phyloP scores from a whole-genome alignment of 2,329 filamentous ascomycete species.

The Ascochyta viciae-villosae region DNA sequence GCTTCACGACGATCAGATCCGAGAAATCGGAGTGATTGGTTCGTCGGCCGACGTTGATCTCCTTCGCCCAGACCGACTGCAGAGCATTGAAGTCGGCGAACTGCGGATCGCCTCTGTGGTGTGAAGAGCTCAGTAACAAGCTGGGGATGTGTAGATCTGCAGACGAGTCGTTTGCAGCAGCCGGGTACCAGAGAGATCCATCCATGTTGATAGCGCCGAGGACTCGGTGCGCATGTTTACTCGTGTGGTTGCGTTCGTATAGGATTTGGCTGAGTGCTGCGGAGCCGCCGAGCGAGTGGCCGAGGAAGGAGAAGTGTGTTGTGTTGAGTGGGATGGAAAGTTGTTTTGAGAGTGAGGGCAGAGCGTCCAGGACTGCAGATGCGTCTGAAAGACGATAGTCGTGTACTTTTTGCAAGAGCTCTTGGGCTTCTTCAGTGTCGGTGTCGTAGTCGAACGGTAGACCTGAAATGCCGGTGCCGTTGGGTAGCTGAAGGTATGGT shows the following conservation, averaged over 20 bases:
- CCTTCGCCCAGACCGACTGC: conserved; percentile 18
- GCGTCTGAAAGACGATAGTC: conserved; percentile 17
- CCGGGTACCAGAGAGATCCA: neutral
- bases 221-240: neutral
- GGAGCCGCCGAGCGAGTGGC: conserved; percentile 27
- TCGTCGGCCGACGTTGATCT: neutral
- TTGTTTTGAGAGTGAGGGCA: neutral
- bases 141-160: conserved; percentile 1
- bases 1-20: conserved; percentile 20
- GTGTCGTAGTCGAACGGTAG: conserved; percentile 5
- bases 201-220: conserved; percentile 1
- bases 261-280: conserved; percentile 17
- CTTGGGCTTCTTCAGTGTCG: neutral
- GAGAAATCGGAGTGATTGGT: neutral
- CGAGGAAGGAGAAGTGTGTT: conserved; percentile 23
- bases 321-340: conserved; percentile 16
- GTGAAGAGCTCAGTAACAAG: neutral
- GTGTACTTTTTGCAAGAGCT: neutral
- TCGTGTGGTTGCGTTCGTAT: conserved; percentile 9
- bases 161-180: neutral
- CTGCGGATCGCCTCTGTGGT: conserved; percentile 13
- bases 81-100: conserved; percentile 16
- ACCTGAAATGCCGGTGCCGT: conserved; percentile 16
- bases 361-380: conserved; percentile 14
- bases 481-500: conserved; percentile 23